Evolutionary conservation across 2,329 filamentous ascomycete genomes (phyloP).

Genomic region (Alternaria triticimaculans): DNA sequence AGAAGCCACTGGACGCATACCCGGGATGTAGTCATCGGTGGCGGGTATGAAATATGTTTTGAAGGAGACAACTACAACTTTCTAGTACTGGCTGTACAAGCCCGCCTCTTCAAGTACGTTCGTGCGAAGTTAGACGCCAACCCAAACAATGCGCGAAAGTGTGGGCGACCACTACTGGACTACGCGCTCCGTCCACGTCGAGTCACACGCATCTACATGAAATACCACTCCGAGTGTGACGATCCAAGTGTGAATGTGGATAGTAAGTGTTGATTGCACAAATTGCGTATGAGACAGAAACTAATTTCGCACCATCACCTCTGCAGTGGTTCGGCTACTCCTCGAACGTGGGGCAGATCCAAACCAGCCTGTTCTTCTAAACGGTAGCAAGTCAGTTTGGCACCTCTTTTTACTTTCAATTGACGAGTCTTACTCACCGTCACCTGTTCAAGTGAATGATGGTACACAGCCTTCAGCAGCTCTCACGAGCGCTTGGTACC

Average conservation of each 20-base stretch:
- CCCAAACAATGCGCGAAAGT: neutral
- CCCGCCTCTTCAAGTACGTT: constrained; percentile 16
- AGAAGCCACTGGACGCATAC: constrained; percentile 18
- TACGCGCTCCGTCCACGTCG: constrained; percentile 17
- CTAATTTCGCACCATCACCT: neutral
- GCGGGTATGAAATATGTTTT: neutral
- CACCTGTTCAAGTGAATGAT: no score
- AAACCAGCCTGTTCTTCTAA: constrained; percentile 12
- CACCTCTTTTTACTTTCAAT: constrained; percentile 13
- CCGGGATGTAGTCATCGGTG: neutral
- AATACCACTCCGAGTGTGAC: constrained; percentile 9
- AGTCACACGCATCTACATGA: constrained; percentile 5
- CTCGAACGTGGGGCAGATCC: constrained; percentile 14
- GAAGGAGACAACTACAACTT: constrained; percentile 15
- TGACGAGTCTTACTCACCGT: neutral
- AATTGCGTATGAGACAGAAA: neutral
- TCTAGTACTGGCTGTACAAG: constrained; percentile 14
- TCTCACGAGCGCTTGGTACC: neutral
- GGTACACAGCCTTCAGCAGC: neutral
- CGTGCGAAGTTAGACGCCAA: constrained; percentile 8
- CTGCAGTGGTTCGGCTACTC: constrained; percentile 9
- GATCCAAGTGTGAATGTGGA: constrained; percentile 12
- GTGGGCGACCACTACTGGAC: constrained; percentile 17
- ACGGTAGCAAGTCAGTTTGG: constrained; percentile 16
- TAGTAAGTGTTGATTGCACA: neutral